Percentiles rank a stretch among this genome's conserved stretches.
These are phyloP conservation scores for Leccinellum luteum DNA, from an alignment of 768 basidiomycete genomes.

Conservation along the genomic window DNA sequence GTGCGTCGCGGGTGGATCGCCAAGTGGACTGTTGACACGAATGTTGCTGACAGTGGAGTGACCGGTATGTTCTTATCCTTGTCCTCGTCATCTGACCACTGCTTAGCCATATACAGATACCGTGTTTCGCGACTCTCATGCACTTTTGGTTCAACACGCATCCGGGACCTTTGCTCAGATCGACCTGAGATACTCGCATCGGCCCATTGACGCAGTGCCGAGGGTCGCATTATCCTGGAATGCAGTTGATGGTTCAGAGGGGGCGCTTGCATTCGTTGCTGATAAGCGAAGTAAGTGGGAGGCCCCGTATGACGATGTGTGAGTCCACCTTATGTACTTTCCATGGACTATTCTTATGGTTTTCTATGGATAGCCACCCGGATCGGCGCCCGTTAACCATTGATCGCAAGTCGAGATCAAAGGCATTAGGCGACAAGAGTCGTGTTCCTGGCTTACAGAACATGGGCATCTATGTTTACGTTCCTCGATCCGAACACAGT, in stretches of 20 bases:
- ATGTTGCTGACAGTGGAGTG: constrained; percentile 65
- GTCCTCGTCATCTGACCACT: background rate
- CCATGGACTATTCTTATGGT: background rate
- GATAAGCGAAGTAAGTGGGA: constrained; percentile 56
- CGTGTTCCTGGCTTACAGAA: constrained; percentile 53
- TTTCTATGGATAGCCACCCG: constrained; percentile 35
- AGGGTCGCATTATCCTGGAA: constrained; percentile 68
- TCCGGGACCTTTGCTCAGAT: constrained; percentile 80
- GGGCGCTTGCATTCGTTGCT: constrained; percentile 64
- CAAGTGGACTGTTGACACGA: constrained; percentile 74
- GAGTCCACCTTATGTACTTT: constrained; percentile 22
- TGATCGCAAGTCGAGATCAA: constrained; percentile 40
- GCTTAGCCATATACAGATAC: constrained; percentile 45
- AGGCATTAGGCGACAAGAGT: constrained; percentile 58
- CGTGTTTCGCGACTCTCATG: constrained; percentile 66
- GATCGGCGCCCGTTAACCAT: constrained; percentile 21
- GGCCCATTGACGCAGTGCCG: constrained; percentile 66
- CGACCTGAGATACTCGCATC: constrained; percentile 62
- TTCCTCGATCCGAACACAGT: constrained; percentile 20
- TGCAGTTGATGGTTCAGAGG: constrained; percentile 34
- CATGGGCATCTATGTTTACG: constrained; percentile 47
- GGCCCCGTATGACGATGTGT: constrained; percentile 82
- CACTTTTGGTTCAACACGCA: constrained; percentile 68
- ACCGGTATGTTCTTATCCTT: constrained; percentile 50
- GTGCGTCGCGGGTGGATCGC: constrained; percentile 76